Base-by-base conservation (phyloP, 148 eudicot genomes). In the Arctostaphylos glauca region DNA sequence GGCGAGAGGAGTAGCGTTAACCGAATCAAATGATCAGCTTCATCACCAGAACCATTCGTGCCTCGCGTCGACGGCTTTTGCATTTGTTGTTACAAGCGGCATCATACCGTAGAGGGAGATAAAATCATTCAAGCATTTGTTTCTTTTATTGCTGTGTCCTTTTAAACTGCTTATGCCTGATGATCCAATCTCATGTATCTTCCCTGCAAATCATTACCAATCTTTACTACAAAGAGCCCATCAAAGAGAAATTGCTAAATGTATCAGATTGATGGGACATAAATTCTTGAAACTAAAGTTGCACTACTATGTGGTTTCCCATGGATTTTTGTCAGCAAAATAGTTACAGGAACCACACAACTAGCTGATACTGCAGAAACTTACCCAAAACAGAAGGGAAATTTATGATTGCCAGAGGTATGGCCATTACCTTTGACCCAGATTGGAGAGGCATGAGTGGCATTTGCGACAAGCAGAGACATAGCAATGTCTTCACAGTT, bases 401-500 rank as follows among this genome's bases (percentile, higher is more conserved):
- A 43, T 9, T 64, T 64, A 3, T 23, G 14, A 62, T 2, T 62
- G 38, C 38, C 41, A 76, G 41, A 19, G 78, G 70, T 64, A 48
- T 2, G 9, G 74, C n/a, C 38, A 81, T 84, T 86, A 93, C 96
- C 96, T 86, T 91, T 91, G 31, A 90, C 94, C 96, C 96, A 93
- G 62, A 90, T 88, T 21, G 93, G 93, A 79, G 96, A 91, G 74
- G 94, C 94, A 75, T 80, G 83, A 47, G 93, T 91, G 66, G 89
- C 89, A 85, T 93, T 93, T 64, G 96, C 94, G 77, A 93, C 89
- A 85, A 93, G 92, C 70, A 93, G 80, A 74, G 96, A 93, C 96
- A 93, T 93, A 14, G 96, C 94, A 75, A 93, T 89, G 81, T 93
- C 96, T 87, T 93, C 96, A 80, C 96, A 93, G 80, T 91, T 93